These are phyloP conservation scores for Acanthamoeba lenticulata DNA, from an alignment of 208 protist species.

Conservation along the genomic window DNA sequence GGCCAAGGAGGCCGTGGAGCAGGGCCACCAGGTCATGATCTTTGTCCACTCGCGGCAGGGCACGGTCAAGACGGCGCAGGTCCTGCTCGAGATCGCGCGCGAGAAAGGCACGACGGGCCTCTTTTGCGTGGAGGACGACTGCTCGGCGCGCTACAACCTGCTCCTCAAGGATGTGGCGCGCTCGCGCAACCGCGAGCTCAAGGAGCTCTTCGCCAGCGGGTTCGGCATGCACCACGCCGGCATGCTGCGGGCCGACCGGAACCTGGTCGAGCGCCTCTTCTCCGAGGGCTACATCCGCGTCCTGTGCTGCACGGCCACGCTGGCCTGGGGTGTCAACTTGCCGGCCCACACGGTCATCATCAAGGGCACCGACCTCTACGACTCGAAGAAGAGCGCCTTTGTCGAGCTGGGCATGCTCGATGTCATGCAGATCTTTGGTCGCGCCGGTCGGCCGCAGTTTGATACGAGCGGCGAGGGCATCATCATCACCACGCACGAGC, in stretches of 20 bases:
- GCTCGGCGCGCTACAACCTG: not conserved
- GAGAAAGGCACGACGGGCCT: slow-evolving; percentile 40
- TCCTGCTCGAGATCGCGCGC: slow-evolving; percentile 91
- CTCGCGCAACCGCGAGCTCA: slow-evolving; percentile 91
- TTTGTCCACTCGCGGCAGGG: slow-evolving; percentile 99
- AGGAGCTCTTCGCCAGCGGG: slow-evolving; percentile 90
- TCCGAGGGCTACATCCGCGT: slow-evolving; percentile 93
- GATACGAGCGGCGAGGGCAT: slow-evolving; percentile 97
- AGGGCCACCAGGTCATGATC: slow-evolving; percentile 98
- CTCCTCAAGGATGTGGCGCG: slow-evolving; percentile 62
- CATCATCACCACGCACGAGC: slow-evolving; percentile 97
- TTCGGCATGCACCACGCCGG: slow-evolving; percentile 98
- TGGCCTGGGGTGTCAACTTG: slow-evolving; percentile 99
- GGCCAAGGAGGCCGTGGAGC: slow-evolving; percentile 88
- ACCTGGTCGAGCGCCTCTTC: slow-evolving; percentile 96
- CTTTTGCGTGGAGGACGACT: slow-evolving; percentile 66
- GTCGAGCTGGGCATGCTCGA: slow-evolving; percentile 98
- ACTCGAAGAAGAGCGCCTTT: slow-evolving; percentile 93
- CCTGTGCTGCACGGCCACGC: slow-evolving; percentile 98
- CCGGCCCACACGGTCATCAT: slow-evolving; percentile 99
- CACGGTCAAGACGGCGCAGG: slow-evolving; percentile 93
- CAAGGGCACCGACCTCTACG: slow-evolving; percentile 93
- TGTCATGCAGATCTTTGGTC: slow-evolving; percentile 98
- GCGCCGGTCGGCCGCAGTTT: slow-evolving; percentile 98
- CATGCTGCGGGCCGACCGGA: slow-evolving; percentile 95